A percentile compares a stretch with the other conserved stretches of the same genome.
These are phyloP conservation scores for Ogataea ramenticola DNA, from an alignment of 805 yeast species.

Conservation along the genomic window DNA sequence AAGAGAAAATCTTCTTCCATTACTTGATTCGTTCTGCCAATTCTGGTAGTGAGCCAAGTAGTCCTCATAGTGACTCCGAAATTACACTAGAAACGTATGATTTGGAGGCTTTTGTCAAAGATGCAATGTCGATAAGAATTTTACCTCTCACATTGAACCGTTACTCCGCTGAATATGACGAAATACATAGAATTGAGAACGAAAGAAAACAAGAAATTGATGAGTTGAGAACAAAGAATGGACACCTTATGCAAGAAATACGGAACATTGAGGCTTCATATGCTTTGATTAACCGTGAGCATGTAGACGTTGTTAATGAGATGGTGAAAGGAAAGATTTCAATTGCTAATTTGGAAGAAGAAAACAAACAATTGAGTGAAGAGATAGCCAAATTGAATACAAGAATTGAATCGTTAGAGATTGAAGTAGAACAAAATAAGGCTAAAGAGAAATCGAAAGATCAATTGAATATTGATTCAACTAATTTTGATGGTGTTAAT, in stretches of 20 bases:
- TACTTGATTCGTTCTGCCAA: conserved; percentile 28
- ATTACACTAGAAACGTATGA: conserved; percentile 35
- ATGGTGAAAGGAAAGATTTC: conserved; percentile 74
- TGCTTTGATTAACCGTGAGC: conserved; percentile 69
- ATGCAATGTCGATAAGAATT: conserved; percentile 68
- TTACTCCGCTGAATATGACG: conserved; percentile 68
- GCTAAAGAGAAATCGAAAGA: not conserved
- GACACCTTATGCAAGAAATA: conserved; percentile 64
- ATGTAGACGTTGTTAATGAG: conserved; percentile 78
- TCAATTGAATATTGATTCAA: conserved; percentile 17
- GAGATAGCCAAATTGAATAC: conserved; percentile 41
- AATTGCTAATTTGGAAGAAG: conserved; percentile 70
- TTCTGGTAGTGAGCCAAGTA: conserved; percentile 1
- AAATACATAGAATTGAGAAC: conserved; percentile 60
- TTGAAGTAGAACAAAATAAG: conserved; percentile 20
- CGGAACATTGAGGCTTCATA: conserved; percentile 65
- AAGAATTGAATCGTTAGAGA: conserved; percentile 30
- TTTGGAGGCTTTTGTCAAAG: conserved; percentile 68
- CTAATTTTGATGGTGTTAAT: conserved; percentile 23
- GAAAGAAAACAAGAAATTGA: conserved; percentile 61
- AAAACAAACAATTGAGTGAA: conserved; percentile 51
- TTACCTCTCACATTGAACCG: conserved; percentile 66
- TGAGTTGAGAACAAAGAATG: conserved; percentile 53
- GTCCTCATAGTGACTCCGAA: conserved; percentile 4
- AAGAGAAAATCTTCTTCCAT: conserved; percentile 68